Base-by-base conservation (phyloP, 768 basidiomycete species). In the Kwoniella dejecticola region DNA sequence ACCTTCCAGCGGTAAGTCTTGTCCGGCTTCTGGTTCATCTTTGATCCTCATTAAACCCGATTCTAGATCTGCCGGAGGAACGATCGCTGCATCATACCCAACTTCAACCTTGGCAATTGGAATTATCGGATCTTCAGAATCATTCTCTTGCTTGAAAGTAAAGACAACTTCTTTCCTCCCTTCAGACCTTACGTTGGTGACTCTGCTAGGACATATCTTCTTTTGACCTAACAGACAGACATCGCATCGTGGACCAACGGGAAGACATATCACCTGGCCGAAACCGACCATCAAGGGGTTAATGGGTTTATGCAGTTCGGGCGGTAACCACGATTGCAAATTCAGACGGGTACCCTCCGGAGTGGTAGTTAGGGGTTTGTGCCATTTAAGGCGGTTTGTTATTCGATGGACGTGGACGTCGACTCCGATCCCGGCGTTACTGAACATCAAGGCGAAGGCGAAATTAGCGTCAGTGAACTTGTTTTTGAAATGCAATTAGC, bases 341-440 rank as follows among this genome's bases (percentile, higher is more conserved):
- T 78, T 78, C 24, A 78, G 64, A 13, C 94, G 81, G 0, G 95
- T 97, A 71, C 90, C 86, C 72, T 99, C 95, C 0, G 94, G 90
- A 1, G 82, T 88, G 72, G 87, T 89, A 1, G 93, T 94, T 5
- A 85, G 86, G 2, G 84, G 86, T 62, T 85, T 85, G 78, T 98
- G 95, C 95, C 95, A 99, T 40, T 89, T 87, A 1, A 99, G 79
- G 15, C 92, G 83, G 68, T 98, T 94, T 26, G 93, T 93, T 54
- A 99, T 97, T 5, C 95, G 83, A 68, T 97, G 93, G 6, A 97
- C 93, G 76, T 99, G 95, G 0, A 91, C 89, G 68, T 99, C 95
- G 0, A 98, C 95, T 0, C 94, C 95, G 31, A 97, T 95, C 1
- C 95, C 95, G 24, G 84, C 82, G 68, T 92, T 91, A 46, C 89